Base-by-base conservation (phyloP, 352 stramenopile genomes). In the Blastocystis sp. region DNA sequence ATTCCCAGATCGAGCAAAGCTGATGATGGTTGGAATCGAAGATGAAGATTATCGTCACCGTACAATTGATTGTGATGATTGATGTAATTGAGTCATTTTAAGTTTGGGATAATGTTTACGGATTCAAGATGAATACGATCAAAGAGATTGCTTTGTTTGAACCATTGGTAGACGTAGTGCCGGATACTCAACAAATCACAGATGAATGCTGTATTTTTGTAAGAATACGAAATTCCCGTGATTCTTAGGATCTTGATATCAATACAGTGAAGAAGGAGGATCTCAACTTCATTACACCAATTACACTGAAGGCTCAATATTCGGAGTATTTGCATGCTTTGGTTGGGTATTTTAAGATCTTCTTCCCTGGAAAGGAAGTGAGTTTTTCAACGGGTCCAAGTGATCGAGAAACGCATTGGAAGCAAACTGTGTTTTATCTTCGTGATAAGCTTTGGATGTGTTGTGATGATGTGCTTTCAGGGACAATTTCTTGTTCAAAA, bases 101-200 rank as follows among this genome's bases (percentile, higher is more conserved):
- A 77, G 97, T 98, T 90, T 99, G 96, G 96, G 92, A 98, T 66
- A 94, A 97, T 89, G 96, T 99, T 4, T 98, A 98, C 91, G 96
- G 96, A 66, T 98, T 98, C 89, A 94, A 99, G 90, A 98, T 98
- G 95, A 97, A 92, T 89, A 95, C 92, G 87, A 98, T 99, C 89
- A 96, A 97, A 89, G 92, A 97, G 78, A 96, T 98, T 67, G 95
- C 95, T 65, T 93, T 98, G 88, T 92, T 92, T 29, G 96, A 99
- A 90, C 95, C 96, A 14, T 92, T 98, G 7, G 96, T 99, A 51
- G 96, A 98, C 90, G 95, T 95, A 5, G 95, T 99, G 29, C 93
- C 97, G 83, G 91, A 90, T 78, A 94, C 97, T 16, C 91, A 93
- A 14, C 75, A 98, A 24, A 90, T 97, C 21, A 95, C 94, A 39